phyloP scores from a whole-genome alignment of 176 grass and related monocot species.

The Rhynchospora breviuscula region DNA sequence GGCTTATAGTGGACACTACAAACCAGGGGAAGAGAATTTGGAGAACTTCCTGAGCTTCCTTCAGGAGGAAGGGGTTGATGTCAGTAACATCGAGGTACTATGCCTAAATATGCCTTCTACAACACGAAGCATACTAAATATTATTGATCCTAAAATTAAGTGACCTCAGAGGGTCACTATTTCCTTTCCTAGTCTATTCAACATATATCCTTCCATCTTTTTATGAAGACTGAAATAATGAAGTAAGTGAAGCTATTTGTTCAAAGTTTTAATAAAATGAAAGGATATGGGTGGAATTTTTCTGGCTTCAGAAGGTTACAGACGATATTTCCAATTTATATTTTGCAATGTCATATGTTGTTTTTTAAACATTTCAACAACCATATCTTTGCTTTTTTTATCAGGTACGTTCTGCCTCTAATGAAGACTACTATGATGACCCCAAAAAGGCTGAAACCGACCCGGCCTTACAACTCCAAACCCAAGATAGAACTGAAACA shows the following conservation, averaged over 20 bases:
- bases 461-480: background rate
- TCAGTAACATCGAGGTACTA: slow-evolving; percentile 53
- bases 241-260: slow-evolving; percentile 24
- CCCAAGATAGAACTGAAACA: slow-evolving; percentile 26
- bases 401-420: slow-evolving; percentile 53
- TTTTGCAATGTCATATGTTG: background rate
- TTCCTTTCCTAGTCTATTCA: background rate
- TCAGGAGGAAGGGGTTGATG: slow-evolving; percentile 57
- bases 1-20: slow-evolving; percentile 93
- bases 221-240: background rate
- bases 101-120: background rate
- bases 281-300: background rate
- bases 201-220: background rate
- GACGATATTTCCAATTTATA: too few relatives aligned
- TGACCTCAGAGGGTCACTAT: background rate
- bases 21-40: slow-evolving; percentile 59
- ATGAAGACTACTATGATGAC: slow-evolving; percentile 67
- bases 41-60: slow-evolving; percentile 56
- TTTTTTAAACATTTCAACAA: background rate
- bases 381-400: background rate
- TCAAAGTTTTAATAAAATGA: background rate
- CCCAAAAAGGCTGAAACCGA: background rate
- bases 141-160: background rate
- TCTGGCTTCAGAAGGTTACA: background rate
- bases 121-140: background rate